Evolutionary conservation across 768 basidiomycete genomes (phyloP).

Genomic region (Coprinopsis sp.): DNA sequence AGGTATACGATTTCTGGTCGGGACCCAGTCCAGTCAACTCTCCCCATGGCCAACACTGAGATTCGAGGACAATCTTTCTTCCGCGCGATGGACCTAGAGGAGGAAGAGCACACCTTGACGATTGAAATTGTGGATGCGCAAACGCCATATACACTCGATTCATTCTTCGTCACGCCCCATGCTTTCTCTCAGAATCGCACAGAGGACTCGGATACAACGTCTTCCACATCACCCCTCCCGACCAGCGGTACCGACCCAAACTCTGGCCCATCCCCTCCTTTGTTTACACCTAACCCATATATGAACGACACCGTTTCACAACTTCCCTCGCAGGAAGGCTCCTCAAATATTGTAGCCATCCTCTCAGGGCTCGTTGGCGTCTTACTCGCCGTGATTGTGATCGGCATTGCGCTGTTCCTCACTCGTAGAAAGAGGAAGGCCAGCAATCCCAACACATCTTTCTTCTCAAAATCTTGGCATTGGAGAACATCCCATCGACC

Average conservation of each 20-base stretch:
- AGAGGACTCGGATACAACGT: constrained; percentile 1
- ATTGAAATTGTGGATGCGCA: constrained; percentile 33
- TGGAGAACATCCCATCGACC: constrained; percentile 14
- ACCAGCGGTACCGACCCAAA: background rate
- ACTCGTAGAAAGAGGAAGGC: constrained; percentile 3
- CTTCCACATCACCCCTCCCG: background rate
- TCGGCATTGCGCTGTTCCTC: constrained; percentile 4
- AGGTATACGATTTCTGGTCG: constrained; percentile 35
- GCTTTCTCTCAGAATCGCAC: constrained; percentile 10
- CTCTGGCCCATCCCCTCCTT: background rate
- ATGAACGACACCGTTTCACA: too few relatives aligned
- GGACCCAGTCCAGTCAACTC: constrained; percentile 28
- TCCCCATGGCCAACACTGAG: constrained; percentile 28
- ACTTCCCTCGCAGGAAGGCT: background rate
- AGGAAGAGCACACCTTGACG: constrained; percentile 29
- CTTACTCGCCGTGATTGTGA: constrained; percentile 9
- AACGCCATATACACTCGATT: constrained; percentile 37
- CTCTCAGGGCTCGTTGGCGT: constrained; percentile 9
- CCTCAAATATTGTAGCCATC: constrained; percentile 5
- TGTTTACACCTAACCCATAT: too few relatives aligned
- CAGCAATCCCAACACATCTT: constrained; percentile 3
- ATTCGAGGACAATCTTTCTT: constrained; percentile 42
- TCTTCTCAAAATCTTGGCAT: constrained; percentile 9
- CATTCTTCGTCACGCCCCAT: constrained; percentile 33
- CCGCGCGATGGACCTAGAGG: constrained; percentile 20